Base-by-base conservation (phyloP, 2,329 filamentous ascomycete genomes). In the Acrocalymma vagum region DNA sequence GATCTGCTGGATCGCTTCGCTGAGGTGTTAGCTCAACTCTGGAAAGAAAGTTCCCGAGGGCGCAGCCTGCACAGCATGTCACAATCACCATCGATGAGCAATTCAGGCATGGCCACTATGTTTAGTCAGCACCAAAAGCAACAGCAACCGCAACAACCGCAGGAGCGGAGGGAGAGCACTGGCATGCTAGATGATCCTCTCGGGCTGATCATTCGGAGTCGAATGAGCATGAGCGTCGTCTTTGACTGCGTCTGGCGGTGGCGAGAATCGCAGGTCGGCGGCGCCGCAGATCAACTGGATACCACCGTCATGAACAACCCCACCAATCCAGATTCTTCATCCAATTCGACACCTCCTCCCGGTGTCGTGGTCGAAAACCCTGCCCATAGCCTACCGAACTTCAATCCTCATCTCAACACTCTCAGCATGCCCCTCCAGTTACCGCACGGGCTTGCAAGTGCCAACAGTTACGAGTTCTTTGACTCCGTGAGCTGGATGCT, bases 401-500 rank as follows among this genome's bases (percentile, higher is more conserved):
- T 65, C 50, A 67, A 69, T 30, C 65, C 65, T 1, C 64, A 69
- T 38, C 52, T 70, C 21, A 67, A 66, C 25, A 67, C 65, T 8
- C 43, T 69, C 9, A 73, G 48, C 78, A 79, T 54, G 63, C 64
- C 62, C 9, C 86, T 88, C 49, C 79, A 81, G 52, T 81, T 88
- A 39, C 81, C 83, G 8, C 87, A 84, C 57, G 67, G 56, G 11
- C 60, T 63, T 38, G 67, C 48, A 29, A 74, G 57, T 48, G 70
- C 71, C 29, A 74, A 70, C 32, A 70, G 69, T 29, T 75, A 72
- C 22, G 72, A 95, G 67, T 90, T 95, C 48, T 96, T 95, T 62
- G 91, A 96, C 70, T 90, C 92, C 1, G 79, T 96, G 59, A 90
- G 93, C 67, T 96, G 92, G 92, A 90, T 95, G 77, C 76, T 96